Base-by-base conservation (phyloP, 1,284 basidiomycete species). In the Malassezia caprae region DNA sequence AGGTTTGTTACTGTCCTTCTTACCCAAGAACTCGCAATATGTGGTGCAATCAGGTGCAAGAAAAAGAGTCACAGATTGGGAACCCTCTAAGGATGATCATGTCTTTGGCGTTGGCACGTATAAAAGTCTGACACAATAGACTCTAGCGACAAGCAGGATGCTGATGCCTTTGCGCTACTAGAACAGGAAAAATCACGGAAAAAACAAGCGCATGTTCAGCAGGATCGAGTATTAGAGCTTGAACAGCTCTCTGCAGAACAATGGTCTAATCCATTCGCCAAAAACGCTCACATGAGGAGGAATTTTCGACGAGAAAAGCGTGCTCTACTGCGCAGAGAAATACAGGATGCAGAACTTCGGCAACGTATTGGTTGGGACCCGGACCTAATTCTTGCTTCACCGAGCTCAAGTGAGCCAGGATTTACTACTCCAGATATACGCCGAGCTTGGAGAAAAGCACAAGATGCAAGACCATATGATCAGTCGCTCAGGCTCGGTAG, bases 1-100 rank as follows among this genome's bases (percentile, higher is more conserved):
- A 86, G 82, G 90, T 87, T 60, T 44, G 78, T 56, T 11, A 11
- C 13, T 19, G 3, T 2, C 11, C 10, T 31, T 35, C 35, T 40
- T 8, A 43, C 32, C n/a, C 0, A 65, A 94, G 89, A 94, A 96
- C 67, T 90, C 93, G 0, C 82, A 85, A 19, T 98, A 98, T 73
- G 83, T 93, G n/a, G 90, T 96, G 0, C 80, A 82, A 3, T 85
- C 84, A 24, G 94, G 94, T 7, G 93, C 90, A 10, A 80, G 85
- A 56, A 84, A 87, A 75, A 90, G 98, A 76, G 83, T 88, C 44
- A 86, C 90, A 67, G 89, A 94, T 30, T 96, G 93, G 94, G 82
- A 96, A 74, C 90, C 91, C 0, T 89, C 85, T 66, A 90, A 94
- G 76, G 86, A 94, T 56, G 93, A 93, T 4, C 90, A 90, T 0